phyloP scores from a whole-genome alignment of 2,329 filamentous ascomycete species.

The Harringtonia aguacate region DNA sequence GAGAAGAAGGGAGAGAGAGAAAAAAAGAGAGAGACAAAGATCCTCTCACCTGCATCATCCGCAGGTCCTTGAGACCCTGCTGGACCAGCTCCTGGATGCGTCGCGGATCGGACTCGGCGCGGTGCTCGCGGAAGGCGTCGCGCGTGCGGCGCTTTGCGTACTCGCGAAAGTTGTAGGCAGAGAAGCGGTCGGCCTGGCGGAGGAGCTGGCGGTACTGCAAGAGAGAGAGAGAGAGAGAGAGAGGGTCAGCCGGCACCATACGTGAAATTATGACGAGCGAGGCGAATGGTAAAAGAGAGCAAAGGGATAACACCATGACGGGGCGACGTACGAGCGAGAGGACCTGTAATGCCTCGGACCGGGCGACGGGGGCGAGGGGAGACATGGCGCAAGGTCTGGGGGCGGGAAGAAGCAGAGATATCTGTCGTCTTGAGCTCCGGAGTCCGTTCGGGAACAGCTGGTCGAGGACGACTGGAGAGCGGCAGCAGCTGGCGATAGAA shows the following conservation, averaged over 20 bases:
- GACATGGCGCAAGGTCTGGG: slow-evolving; percentile 3
- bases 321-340: slow-evolving; percentile 1
- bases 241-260: neutral
- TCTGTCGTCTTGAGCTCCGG: too few species aligned
- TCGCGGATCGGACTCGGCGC: slow-evolving; percentile 59
- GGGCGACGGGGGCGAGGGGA: neutral
- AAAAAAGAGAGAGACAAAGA: too few species aligned
- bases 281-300: neutral
- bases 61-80: slow-evolving; percentile 75
- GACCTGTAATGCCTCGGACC: slow-evolving; percentile 1
- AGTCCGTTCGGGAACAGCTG: too few species aligned
- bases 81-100: slow-evolving; percentile 82
- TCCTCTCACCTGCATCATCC: slow-evolving; percentile 81
- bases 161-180: slow-evolving; percentile 94
- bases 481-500: too few species aligned
- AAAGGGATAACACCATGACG: neutral
- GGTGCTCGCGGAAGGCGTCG: slow-evolving; percentile 82
- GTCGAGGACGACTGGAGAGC: too few species aligned
- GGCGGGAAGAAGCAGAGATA: too few species aligned
- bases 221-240: too few species aligned
- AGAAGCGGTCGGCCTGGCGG: slow-evolving; percentile 76
- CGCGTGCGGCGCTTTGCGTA: slow-evolving; percentile 85
- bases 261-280: neutral
- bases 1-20: too few species aligned
- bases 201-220: slow-evolving; percentile 95